Evolutionary conservation across 2,329 filamentous ascomycete genomes (phyloP).

Genomic region (Sporothrix luriei): DNA sequence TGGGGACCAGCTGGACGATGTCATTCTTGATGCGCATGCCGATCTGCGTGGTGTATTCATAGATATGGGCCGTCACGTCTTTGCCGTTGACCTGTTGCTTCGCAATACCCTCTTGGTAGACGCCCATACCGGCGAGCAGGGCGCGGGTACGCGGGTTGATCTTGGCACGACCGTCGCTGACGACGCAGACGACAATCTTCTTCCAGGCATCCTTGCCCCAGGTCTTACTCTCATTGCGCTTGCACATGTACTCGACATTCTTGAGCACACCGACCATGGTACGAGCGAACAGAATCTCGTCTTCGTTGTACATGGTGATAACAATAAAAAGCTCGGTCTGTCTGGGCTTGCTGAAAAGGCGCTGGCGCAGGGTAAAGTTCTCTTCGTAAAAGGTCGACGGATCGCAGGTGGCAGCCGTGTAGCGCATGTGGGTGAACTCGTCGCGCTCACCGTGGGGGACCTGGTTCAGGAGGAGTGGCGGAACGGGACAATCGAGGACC

Average conservation of each 20-base stretch:
- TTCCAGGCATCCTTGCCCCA: conserved; percentile 99
- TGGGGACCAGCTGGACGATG: conserved; percentile 79
- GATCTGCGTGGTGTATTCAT: conserved; percentile 90
- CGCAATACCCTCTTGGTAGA: conserved; percentile 97
- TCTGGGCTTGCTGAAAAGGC: conserved; percentile 85
- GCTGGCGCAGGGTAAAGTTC: conserved; percentile 89
- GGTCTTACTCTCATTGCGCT: conserved; percentile 87
- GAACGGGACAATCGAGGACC: conserved; percentile 94
- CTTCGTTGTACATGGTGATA: conserved; percentile 98
- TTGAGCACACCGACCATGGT: conserved; percentile 98
- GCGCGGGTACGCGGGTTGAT: conserved; percentile 92
- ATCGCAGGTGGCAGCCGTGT: conserved; percentile 92
- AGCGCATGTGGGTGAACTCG: conserved; percentile 89
- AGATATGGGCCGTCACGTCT: conserved; percentile 95
- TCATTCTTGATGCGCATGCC: conserved; percentile 87
- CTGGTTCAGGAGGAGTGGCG: conserved; percentile 82
- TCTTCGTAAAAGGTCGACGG: conserved; percentile 83
- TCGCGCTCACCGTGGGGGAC: conserved; percentile 90
- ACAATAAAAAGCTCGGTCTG: conserved; percentile 96
- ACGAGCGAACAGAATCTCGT: conserved; percentile 91
- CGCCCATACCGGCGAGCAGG: conserved; percentile 86
- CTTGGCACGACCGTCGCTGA: conserved; percentile 94
- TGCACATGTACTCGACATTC: conserved; percentile 98
- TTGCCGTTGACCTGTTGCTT: conserved; percentile 97
- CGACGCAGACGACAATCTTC: conserved; percentile 98